Evolutionary conservation across 176 grass and related monocot species (phyloP).

Genomic region (Oropetium thomaeum): DNA sequence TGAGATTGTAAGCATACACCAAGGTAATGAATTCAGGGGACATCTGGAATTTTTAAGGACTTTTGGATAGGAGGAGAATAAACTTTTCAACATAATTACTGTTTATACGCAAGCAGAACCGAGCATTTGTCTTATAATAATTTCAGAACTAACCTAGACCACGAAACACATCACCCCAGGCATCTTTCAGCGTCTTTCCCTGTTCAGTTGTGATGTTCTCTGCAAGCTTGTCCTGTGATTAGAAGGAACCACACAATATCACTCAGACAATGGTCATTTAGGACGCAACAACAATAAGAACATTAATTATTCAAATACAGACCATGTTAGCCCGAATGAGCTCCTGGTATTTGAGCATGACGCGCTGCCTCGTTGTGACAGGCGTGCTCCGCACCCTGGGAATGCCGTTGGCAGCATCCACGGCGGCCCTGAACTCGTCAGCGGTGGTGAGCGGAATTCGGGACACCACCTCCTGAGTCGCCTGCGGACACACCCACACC

Average conservation of each 20-base stretch:
- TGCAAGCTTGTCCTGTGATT: slow-evolving; percentile 84
- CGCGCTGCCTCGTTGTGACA: slow-evolving; percentile 71
- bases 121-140: background rate
- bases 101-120: slow-evolving; percentile 7
- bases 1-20: background rate
- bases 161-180: slow-evolving; percentile 92
- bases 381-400: slow-evolving; percentile 79
- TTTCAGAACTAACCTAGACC: slow-evolving; percentile 61
- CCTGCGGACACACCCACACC: slow-evolving; percentile 41
- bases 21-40: slow-evolving; percentile 4
- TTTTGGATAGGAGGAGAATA: background rate
- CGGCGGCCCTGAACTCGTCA: slow-evolving; percentile 80
- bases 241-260: slow-evolving; percentile 6
- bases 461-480: slow-evolving; percentile 96
- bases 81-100: background rate
- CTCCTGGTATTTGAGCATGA: slow-evolving; percentile 98
- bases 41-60: background rate
- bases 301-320: background rate
- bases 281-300: background rate
- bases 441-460: slow-evolving; percentile 82
- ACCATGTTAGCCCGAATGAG: slow-evolving; percentile 99
- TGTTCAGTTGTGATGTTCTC: slow-evolving; percentile 94
- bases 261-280: slow-evolving; percentile 11
- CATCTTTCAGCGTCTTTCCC: slow-evolving; percentile 94
- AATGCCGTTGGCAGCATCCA: slow-evolving; percentile 80